Percentiles rank a stretch among this genome's conserved stretches.
Evolutionary conservation across 495 filamentous ascomycete species (phyloP).

Genomic region (Elaphomyces granulatus): DNA sequence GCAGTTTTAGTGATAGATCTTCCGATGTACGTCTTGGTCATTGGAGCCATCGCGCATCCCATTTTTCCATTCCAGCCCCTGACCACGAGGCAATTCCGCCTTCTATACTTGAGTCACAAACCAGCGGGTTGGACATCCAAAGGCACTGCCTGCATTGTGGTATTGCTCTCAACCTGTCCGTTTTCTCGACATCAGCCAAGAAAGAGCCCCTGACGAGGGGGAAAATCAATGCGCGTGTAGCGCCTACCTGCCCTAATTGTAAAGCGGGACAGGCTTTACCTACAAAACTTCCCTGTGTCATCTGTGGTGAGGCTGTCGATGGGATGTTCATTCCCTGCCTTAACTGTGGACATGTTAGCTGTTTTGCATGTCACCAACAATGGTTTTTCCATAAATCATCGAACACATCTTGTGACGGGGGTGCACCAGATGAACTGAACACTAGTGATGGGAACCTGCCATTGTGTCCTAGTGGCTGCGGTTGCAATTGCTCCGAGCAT

Average conservation of each 20-base stretch:
- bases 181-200: slow-evolving; percentile 19
- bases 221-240: slow-evolving; percentile 11
- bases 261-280: slow-evolving; percentile 25
- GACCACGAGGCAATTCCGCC: slow-evolving; percentile 5
- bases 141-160: slow-evolving; percentile 33
- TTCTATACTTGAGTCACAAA: slow-evolving; percentile 1
- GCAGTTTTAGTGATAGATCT: too few species aligned
- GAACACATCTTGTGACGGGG: slow-evolving; percentile 3
- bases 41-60: slow-evolving; percentile 10
- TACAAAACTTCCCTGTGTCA: slow-evolving; percentile 28
- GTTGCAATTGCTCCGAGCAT: slow-evolving; percentile 36
- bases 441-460: slow-evolving; percentile 10
- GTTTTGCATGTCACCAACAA: slow-evolving; percentile 30
- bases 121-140: slow-evolving; percentile 27
- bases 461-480: slow-evolving; percentile 34
- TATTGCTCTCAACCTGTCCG: slow-evolving; percentile 24
- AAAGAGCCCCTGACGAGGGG: slow-evolving; percentile 13
- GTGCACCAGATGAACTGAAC: slow-evolving; percentile 2
- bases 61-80: slow-evolving; percentile 10
- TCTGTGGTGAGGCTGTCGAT: slow-evolving; percentile 32
- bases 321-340: slow-evolving; percentile 39
- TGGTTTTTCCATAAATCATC: slow-evolving; percentile 21
- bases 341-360: slow-evolving; percentile 38
- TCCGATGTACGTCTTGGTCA: slow-evolving; percentile 10
- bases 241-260: slow-evolving; percentile 22